phyloP scores from a whole-genome alignment of 768 basidiomycete species.

The Rhodotorula taiwanensis region DNA sequence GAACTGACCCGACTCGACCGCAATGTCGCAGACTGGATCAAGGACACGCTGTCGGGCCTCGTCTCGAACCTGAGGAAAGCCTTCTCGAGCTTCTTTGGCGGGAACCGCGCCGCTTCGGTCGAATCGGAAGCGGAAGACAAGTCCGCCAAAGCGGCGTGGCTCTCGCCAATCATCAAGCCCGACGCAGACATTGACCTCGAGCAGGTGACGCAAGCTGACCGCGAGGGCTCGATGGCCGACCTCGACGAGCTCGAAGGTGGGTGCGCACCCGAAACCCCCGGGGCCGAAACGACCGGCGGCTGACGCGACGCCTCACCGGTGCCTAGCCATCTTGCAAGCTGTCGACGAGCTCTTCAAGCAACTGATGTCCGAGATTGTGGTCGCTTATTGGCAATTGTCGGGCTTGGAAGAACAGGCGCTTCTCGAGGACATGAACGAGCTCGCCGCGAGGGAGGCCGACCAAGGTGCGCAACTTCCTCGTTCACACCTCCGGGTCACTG shows the following conservation, averaged over 20 bases:
- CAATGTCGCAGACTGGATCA: neutral
- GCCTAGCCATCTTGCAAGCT: neutral
- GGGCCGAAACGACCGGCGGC: too few species aligned
- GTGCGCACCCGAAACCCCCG: too few species aligned
- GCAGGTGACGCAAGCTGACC: neutral
- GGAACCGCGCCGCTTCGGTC: neutral
- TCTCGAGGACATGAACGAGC: neutral
- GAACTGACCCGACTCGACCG: too few species aligned
- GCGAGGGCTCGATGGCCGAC: neutral
- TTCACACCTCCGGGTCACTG: neutral
- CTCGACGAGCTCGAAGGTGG: conserved; percentile 5
- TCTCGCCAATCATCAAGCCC: neutral
- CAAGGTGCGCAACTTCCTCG: conserved; percentile 1
- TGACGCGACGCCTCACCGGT: neutral
- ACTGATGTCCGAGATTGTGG: neutral
- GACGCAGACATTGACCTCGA: neutral
- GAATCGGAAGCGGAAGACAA: too few species aligned
- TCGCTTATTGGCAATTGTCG: neutral
- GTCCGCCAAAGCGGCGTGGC: neutral
- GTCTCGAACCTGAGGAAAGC: neutral
- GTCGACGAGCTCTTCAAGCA: neutral
- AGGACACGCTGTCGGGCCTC: too few species aligned
- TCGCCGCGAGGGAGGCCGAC: neutral
- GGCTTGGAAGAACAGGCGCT: neutral
- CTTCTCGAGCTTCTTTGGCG: neutral